Conservation (phyloP, 345 rosid genomes). For the Eutrema yunnanense region DNA sequence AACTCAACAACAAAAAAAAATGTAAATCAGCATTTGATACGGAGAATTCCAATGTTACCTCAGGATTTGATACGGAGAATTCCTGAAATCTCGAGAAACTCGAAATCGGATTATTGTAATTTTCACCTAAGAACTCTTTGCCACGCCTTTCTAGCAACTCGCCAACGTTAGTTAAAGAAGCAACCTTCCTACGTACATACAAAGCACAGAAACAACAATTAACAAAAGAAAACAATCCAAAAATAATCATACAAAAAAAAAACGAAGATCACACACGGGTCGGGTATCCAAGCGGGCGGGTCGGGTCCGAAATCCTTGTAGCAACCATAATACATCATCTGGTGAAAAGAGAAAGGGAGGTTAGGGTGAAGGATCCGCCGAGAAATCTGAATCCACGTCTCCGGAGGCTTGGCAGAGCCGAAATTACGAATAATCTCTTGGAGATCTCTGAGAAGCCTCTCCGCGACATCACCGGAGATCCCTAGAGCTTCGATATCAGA, state of each 20-base stretch:
- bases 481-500: slow-evolving; percentile 65
- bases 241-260: not conserved
- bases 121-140: slow-evolving; percentile 61
- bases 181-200: slow-evolving; percentile 43
- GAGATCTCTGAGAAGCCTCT: slow-evolving; percentile 39
- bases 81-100: slow-evolving; percentile 81
- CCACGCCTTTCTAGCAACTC: slow-evolving; percentile 63
- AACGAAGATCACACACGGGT: slow-evolving; percentile 40
- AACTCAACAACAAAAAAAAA: not conserved
- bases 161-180: slow-evolving; percentile 65
- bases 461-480: slow-evolving; percentile 33
- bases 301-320: slow-evolving; percentile 74
- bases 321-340: slow-evolving; percentile 81
- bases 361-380: slow-evolving; percentile 48
- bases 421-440: slow-evolving; percentile 28
- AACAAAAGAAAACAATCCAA: not conserved
- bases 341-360: slow-evolving; percentile 85
- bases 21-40: not conserved
- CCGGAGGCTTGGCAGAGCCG: slow-evolving; percentile 45
- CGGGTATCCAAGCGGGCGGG: slow-evolving; percentile 90
- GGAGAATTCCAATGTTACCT: slow-evolving; percentile 38
- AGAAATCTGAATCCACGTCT: slow-evolving; percentile 56
- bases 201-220: not conserved
- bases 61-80: slow-evolving; percentile 80
- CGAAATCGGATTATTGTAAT: slow-evolving; percentile 65